Evolutionary conservation across 805 yeast genomes (phyloP), one percentile per base, ranked within the genome.

Genomic region (Candida adriatica): DNA sequence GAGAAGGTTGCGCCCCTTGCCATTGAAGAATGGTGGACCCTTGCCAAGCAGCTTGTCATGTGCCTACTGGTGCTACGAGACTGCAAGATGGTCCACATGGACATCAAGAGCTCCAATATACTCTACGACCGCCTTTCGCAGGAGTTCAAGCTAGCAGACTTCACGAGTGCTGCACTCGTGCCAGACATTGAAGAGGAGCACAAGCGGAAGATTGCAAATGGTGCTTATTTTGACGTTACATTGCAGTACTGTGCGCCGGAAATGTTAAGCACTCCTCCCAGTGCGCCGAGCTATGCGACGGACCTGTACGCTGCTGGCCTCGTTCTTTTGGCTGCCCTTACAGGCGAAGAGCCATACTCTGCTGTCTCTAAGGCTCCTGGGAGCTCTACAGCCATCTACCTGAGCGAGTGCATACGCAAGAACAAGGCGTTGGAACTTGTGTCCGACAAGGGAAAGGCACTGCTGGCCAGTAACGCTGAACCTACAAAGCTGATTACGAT

Each of bases 201-300:
- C 29, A 13, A 35, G 28, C n/a, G 30, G n/a, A 27, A 26, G 40
- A 9, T 40, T 24, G 9, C 50, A 38, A 23, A 42, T 43, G 39
- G 59, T 49, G 4, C 55, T 47, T 51, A 55, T 43, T 38, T 39
- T 21, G 50, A 45, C 15, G 7, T 43, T 4, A 53, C 75, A 1
- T 49, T 67, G 16, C 64, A 59, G 24, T 71, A 61, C 46, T 53
- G 68, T 8, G 68, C 75, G 2, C 76, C 76, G 2, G 72, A 66
- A 34, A 42, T 71, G 13, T 33, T 68, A 8, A 24, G 42, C 11
- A 31, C 51, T 26, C 48, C 48, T 9, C 43, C 40, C 14, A 14
- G 31, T 0, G 26, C 37, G 7, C 70, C 66, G 31, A 42, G 45
- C 10, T 56, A 37, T 46, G 47, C 38, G n/a, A 58, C 72, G 3